These are phyloP conservation scores for Calonectria hawksworthii DNA, from an alignment of 2,329 filamentous ascomycete species.

Conservation along the genomic window DNA sequence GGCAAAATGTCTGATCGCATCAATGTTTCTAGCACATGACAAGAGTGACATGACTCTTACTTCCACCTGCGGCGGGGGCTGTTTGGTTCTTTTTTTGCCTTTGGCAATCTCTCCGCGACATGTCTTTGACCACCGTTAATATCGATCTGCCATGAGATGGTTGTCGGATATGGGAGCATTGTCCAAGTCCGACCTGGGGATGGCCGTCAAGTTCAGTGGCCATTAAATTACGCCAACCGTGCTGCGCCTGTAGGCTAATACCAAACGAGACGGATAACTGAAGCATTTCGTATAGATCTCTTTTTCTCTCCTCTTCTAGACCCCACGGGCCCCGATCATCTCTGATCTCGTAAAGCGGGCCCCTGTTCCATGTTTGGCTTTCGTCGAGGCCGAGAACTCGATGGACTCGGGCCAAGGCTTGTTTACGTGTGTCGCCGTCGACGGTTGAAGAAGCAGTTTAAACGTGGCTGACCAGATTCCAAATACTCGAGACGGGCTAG, in stretches of 20 bases:
- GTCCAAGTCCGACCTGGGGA: not conserved
- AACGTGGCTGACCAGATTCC: conserved; percentile 9
- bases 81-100: not conserved
- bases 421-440: not conserved
- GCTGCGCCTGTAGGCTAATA: not conserved
- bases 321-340: conserved; percentile 24
- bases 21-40: conserved; percentile 14
- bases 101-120: conserved; percentile 5
- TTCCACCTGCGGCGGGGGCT: conserved; percentile 4
- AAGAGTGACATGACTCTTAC: conserved; percentile 6
- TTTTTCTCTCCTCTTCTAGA: not conserved
- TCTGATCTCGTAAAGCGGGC: conserved; percentile 25
- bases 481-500: not conserved
- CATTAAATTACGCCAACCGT: conserved; percentile 5
- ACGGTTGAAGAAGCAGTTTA: not conserved
- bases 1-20: not conserved
- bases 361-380: not conserved
- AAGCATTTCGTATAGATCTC: conserved; percentile 15
- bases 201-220: not conserved
- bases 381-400: not conserved
- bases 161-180: not conserved
- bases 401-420: not conserved
- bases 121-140: conserved; percentile 3
- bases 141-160: not conserved
- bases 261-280: conserved; percentile 10